These are phyloP conservation scores for Candida boidinii DNA, from an alignment of 805 yeast species.

Conservation along the genomic window DNA sequence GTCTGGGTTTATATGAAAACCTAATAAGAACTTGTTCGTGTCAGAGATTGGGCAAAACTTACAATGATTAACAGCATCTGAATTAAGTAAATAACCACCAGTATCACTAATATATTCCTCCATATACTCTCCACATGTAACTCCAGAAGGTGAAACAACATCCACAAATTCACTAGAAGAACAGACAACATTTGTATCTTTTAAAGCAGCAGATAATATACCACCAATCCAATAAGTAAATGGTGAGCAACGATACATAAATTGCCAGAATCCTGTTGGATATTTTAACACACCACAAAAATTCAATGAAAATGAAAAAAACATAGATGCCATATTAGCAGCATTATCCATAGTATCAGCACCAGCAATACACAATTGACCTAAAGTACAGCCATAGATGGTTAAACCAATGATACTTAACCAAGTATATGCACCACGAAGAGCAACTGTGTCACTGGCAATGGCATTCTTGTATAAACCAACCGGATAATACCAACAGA, in stretches of 20 bases:
- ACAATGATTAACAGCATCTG: conserved; percentile 44
- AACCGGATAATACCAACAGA: conserved; percentile 62
- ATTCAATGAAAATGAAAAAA: conserved; percentile 54
- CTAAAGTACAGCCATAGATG: conserved; percentile 46
- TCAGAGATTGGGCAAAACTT: conserved; percentile 45
- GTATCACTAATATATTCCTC: conserved; percentile 22
- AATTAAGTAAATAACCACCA: conserved; percentile 41
- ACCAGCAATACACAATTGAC: conserved; percentile 47
- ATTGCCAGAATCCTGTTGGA: conserved; percentile 64
- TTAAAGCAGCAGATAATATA: conserved; percentile 46
- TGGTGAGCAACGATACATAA: conserved; percentile 71
- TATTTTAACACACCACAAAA: conserved; percentile 75
- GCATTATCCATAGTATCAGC: conserved; percentile 49
- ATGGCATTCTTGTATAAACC: conserved; percentile 53
- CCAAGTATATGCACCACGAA: conserved; percentile 43
- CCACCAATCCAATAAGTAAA: conserved; percentile 57
- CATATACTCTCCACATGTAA: conserved; percentile 52
- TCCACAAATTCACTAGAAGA: conserved; percentile 35
- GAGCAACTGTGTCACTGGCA: conserved; percentile 31
- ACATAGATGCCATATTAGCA: conserved; percentile 45
- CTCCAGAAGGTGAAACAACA: conserved; percentile 46
- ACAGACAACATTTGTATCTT: conserved; percentile 40
- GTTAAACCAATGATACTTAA: conserved; percentile 32
- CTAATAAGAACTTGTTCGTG: conserved; percentile 38
- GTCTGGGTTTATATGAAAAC: no score